phyloP scores from a whole-genome alignment of 345 rosid species.

The Eucalyptus coolabah region DNA sequence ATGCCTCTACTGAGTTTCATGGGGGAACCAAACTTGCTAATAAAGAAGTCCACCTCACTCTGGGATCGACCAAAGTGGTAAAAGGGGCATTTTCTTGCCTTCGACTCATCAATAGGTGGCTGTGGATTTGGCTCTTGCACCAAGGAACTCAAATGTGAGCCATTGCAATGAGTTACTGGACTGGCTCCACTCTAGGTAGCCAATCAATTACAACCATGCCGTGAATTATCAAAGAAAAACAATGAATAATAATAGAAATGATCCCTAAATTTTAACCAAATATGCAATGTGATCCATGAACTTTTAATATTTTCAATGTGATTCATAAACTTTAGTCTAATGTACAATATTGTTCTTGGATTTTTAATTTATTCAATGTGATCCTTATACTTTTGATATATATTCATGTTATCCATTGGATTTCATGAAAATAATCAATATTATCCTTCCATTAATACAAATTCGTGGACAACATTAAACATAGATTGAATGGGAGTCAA shows the following conservation, averaged over 20 bases:
- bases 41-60: not conserved
- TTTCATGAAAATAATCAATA: accelerated
- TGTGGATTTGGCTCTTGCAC: not conserved
- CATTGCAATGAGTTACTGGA: not conserved
- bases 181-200: not conserved
- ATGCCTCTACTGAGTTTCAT: not conserved
- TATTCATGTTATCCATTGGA: too few species aligned
- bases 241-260: accelerated
- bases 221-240: accelerated
- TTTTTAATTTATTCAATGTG: too few species aligned
- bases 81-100: not conserved
- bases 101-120: not conserved
- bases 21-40: not conserved
- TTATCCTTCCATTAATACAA: too few species aligned
- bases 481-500: not conserved
- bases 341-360: accelerated
- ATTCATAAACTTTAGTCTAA: accelerated
- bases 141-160: not conserved
- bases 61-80: not conserved
- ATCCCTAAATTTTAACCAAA: accelerated
- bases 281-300: accelerated
- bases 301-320: too few species aligned
- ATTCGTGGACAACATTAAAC: too few species aligned
- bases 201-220: accelerated
- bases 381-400: accelerated